Percentiles rank a stretch among this genome's conserved stretches.
Conservation (phyloP, 768 basidiomycete genomes). For the Xanthoconium purpureum region DNA sequence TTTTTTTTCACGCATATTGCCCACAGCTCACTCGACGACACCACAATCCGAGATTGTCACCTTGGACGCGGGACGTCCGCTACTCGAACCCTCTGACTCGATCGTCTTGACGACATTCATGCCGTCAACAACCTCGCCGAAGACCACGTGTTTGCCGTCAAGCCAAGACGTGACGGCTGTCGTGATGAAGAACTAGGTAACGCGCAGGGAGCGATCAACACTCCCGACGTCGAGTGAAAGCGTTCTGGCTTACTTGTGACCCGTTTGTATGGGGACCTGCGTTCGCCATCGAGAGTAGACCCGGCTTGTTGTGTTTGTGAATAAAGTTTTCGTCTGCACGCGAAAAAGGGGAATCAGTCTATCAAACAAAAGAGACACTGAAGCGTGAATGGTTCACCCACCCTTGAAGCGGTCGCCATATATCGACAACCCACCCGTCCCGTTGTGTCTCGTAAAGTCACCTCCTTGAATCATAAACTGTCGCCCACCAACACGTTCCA, state of each 20-base stretch:
- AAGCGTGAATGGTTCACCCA: slow-evolving; percentile 30
- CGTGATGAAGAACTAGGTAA: slow-evolving; percentile 68
- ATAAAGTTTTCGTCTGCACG: slow-evolving; percentile 67
- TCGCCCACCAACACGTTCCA: neutral
- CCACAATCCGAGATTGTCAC: slow-evolving; percentile 60
- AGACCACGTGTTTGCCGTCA: slow-evolving; percentile 44
- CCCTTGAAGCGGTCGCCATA: slow-evolving; percentile 79
- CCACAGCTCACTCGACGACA: slow-evolving; percentile 32
- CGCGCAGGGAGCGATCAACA: neutral
- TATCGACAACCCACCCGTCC: slow-evolving; percentile 82
- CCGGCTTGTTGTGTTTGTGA: slow-evolving; percentile 58
- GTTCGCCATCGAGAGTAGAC: slow-evolving; percentile 83
- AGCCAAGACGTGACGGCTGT: slow-evolving; percentile 67
- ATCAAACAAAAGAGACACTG: neutral
- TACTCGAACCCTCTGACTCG: slow-evolving; percentile 32
- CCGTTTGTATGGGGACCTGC: slow-evolving; percentile 81
- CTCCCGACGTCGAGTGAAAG: neutral
- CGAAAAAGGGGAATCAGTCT: neutral
- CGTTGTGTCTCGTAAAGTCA: slow-evolving; percentile 74
- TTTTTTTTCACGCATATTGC: neutral
- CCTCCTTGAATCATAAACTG: slow-evolving; percentile 87
- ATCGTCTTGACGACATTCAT: slow-evolving; percentile 41
- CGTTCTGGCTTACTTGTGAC: slow-evolving; percentile 51
- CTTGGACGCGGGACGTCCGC: slow-evolving; percentile 29
- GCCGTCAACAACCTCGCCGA: slow-evolving; percentile 46